Evolutionary conservation across 2,329 filamentous ascomycete species (phyloP), one percentile per base, ranked within the genome.

Genomic region (Nigrospora oryzae): DNA sequence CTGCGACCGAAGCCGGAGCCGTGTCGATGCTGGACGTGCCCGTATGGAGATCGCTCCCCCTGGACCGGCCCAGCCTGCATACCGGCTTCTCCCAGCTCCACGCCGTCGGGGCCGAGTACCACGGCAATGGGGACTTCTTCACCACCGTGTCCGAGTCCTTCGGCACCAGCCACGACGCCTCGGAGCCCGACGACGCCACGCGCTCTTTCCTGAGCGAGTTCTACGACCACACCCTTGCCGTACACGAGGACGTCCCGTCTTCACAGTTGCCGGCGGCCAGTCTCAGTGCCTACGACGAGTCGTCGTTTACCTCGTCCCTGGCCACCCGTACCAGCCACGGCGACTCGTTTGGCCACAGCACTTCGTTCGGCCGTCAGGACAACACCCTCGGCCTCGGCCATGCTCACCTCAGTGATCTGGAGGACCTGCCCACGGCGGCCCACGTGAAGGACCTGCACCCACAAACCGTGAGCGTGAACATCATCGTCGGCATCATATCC

Each of bases 401-500:
- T 5, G 53, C 68, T 58, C 66, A 69, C 33, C 63, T 89, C 36
- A 81, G 70, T 30, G 71, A 88, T 55, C 69, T 96, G 13, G 74
- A 75, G 43, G 77, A 83, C 48, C 69, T 96, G 11, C 90, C 90
- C 0, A 74, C 71, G 16, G 83, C 86, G 0, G 58, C 61, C 3
- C 78, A 85, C 54, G 70, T 95, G 6, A 60, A 71, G 11, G 75
- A 75, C 0, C 84, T 94, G 39, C 70, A 75, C 30, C 90, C 89
- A 0, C 85, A 89, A 58, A 95, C 88, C 0, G 79, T 90, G 59
- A 89, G 88, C 0, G 77, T 90, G 23, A 89, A 89, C 59, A 62
- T 95, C 6, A 75, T 96, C n/a, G 86, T 82, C 11, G 87, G 84
- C 3, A 71, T 96, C 39, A 83, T 95, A 49, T 81, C 84, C 12